Base-by-base conservation (phyloP, 2,329 filamentous ascomycete species). In the Ophiocordyceps camponoti-leonardi region DNA sequence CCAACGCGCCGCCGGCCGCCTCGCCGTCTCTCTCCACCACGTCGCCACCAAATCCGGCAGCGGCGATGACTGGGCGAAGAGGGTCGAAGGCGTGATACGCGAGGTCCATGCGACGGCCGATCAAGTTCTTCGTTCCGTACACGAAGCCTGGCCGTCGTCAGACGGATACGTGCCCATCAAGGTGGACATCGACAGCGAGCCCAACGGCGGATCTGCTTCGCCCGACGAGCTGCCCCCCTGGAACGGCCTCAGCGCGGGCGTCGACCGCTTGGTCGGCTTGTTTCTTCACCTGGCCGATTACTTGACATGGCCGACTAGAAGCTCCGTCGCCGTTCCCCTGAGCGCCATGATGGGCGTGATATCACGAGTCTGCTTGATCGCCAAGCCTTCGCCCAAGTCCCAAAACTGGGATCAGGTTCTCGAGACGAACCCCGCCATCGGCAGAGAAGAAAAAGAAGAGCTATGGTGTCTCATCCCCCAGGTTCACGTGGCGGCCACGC, bases 41-140 rank as follows among this genome's bases (percentile, higher is more conserved):
- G 92, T 85, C 45, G 83, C 85, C 1, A 79, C 85, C 6, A 95
- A 94, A 62, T 81, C 83, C 49, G 78, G 77, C 18, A 75, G 79
- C 12, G 73, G 75, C 20, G 81, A 85, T 20, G 86, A 94, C 61
- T 95, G 88, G 88, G 68, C 69, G 16, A 82, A 77, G 52, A 69
- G 77, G 16, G 64, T 88, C 42, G 72, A 73, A 42, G 65, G 67
- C 8, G 68, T 81, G 12, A 65, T 93, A 22, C 69, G 71, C 35
- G 72, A 76, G 35, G 71, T 79, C 16, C 87, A 95, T 54, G 62
- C 65, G 22, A 83, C 84, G 1, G 77, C 83, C 40, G 82, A 94
- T 54, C 75, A 80, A 50, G 71, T 93, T 0, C 83, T 94, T 55
- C 78, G 88, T 43, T 79, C 81, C 11, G 73, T 94, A 0, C 64